Evolutionary conservation across 83 land plant genomes (phyloP).

Genomic region (Diphasiastrum complanatum): DNA sequence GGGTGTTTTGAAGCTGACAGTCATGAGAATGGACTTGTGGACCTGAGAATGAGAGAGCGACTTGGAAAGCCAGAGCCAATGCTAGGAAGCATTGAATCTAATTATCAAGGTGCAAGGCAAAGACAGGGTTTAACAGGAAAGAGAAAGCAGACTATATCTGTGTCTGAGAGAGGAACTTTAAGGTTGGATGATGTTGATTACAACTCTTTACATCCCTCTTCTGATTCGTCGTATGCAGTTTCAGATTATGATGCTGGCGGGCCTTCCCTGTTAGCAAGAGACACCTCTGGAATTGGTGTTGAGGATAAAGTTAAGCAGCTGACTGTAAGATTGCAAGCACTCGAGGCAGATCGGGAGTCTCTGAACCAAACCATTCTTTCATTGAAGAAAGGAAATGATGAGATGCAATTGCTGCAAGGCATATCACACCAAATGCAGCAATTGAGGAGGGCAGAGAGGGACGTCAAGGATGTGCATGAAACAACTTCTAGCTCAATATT

Average conservation of each 20-base stretch:
- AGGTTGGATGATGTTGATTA: background rate
- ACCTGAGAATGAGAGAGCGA: too few species aligned
- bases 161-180: too few species aligned
- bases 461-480: conserved; percentile 6
- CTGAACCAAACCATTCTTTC: conserved; percentile 30
- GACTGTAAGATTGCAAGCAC: conserved; percentile 36
- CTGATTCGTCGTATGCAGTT: background rate
- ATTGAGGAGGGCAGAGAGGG: conserved; percentile 27
- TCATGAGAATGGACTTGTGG: too few species aligned
- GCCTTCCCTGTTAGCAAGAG: conserved; percentile 8
- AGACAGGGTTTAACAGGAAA: too few species aligned
- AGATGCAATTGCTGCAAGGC: conserved; percentile 32
- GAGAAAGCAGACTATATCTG: too few species aligned
- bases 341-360: conserved; percentile 39
- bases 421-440: conserved; percentile 37
- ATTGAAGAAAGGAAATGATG: conserved; percentile 39
- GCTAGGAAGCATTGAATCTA: too few species aligned
- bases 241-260: conserved; percentile 13
- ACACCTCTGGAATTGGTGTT: conserved; percentile 10
- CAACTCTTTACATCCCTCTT: conserved; percentile 5
- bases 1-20: too few species aligned
- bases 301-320: conserved; percentile 34
- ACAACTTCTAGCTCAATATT: too few species aligned
- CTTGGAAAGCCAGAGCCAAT: too few species aligned
- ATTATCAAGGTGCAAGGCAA: too few species aligned